Percentiles rank a stretch among this genome's conserved stretches.
These are phyloP conservation scores for Sphaerosporella brunnea DNA, from an alignment of 495 filamentous ascomycete genomes.

Conservation along the genomic window DNA sequence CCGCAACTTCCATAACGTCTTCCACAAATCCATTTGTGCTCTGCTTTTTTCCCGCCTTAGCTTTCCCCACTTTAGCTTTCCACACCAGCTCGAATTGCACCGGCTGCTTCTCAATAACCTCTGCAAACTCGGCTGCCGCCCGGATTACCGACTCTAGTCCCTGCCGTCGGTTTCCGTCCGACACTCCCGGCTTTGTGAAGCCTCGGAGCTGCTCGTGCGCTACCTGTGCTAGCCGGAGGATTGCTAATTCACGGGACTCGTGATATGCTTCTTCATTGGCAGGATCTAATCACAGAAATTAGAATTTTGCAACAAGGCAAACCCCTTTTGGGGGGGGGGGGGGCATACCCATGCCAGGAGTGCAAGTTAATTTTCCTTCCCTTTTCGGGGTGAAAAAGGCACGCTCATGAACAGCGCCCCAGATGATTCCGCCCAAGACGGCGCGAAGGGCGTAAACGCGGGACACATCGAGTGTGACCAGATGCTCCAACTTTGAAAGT, in stretches of 20 bases:
- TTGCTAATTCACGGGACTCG: not conserved
- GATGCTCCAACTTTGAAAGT: not conserved
- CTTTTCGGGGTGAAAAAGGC: not conserved
- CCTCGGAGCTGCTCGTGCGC: not conserved
- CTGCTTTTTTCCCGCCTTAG: not conserved
- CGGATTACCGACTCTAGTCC: slow-evolving; percentile 3
- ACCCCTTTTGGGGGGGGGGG: too few relatives aligned
- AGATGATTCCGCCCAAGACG: slow-evolving; percentile 3
- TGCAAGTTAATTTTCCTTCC: too few relatives aligned
- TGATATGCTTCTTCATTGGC: too few relatives aligned
- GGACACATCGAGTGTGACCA: slow-evolving; percentile 2
- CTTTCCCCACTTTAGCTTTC: not conserved
- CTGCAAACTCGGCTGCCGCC: slow-evolving; percentile 1
- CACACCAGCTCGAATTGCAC: slow-evolving; percentile 8
- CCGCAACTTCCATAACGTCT: slow-evolving; percentile 7
- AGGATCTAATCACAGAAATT: too few relatives aligned
- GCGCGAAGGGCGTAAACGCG: slow-evolving; percentile 6
- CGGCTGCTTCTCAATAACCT: slow-evolving; percentile 8
- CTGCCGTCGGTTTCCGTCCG: not conserved
- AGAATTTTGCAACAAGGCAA: too few relatives aligned
- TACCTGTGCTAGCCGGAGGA: not conserved
- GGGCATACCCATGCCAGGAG: too few relatives aligned
- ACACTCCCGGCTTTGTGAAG: not conserved
- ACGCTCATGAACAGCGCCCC: not conserved
- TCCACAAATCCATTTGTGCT: not conserved